These are phyloP conservation scores for Mycena polygramma DNA, from an alignment of 768 basidiomycete genomes.

Conservation along the genomic window DNA sequence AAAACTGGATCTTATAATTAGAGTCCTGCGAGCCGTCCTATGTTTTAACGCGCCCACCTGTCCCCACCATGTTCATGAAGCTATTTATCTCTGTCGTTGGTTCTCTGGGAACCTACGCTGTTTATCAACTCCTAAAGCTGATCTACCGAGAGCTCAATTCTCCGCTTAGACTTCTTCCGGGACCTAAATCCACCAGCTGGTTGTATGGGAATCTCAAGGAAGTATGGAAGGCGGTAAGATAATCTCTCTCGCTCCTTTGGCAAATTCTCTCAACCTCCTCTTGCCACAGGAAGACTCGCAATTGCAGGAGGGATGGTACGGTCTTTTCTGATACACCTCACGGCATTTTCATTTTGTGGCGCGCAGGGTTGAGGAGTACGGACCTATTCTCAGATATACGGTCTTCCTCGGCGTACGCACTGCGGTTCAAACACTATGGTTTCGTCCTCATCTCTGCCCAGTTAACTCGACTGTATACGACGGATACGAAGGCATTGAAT, in stretches of 20 bases:
- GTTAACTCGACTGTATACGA: conserved; percentile 25
- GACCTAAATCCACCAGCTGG: conserved; percentile 25
- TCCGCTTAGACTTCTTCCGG: conserved; percentile 23
- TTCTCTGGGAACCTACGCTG: conserved; percentile 23
- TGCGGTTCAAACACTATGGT: background rate
- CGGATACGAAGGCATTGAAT: conserved; percentile 30
- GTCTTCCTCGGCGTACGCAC: conserved; percentile 20
- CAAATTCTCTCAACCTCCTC: background rate
- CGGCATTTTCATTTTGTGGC: no score
- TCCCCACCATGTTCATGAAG: conserved; percentile 18
- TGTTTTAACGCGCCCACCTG: background rate
- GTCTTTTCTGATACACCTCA: no score
- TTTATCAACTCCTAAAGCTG: conserved; percentile 6
- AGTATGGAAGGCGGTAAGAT: conserved; percentile 23
- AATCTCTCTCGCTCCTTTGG: background rate
- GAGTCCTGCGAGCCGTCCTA: no score
- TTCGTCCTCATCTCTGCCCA: background rate
- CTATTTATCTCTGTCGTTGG: conserved; percentile 11
- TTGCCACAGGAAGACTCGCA: conserved; percentile 19
- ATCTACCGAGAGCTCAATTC: conserved; percentile 28
- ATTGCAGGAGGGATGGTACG: conserved; percentile 27
- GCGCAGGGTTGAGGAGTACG: conserved; percentile 19
- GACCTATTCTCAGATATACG: conserved; percentile 25
- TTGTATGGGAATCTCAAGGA: conserved; percentile 31
- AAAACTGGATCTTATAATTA: no score